Conservation (phyloP, 83 land plant genomes). For the Picea abies region DNA sequence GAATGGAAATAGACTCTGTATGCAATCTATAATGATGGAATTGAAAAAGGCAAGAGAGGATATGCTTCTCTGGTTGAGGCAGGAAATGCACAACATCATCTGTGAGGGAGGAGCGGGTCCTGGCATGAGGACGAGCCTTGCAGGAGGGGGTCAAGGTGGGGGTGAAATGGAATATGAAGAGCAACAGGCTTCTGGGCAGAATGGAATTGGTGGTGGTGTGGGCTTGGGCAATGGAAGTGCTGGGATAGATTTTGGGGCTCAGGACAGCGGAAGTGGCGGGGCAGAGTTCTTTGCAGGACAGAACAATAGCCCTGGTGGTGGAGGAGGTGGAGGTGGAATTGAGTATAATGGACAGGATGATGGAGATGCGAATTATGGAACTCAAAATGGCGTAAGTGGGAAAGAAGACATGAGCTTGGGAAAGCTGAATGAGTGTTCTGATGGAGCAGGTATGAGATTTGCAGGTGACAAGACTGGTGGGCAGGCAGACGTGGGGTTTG, state of each 20-base stretch:
- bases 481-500: constrained; percentile 1
- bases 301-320: constrained; percentile 12
- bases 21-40: constrained; percentile 19
- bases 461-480: constrained; percentile 9
- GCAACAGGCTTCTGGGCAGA: constrained; percentile 13
- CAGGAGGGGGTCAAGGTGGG: neutral
- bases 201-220: constrained; percentile 6
- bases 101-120: neutral
- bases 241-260: constrained; percentile 19
- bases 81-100: constrained; percentile 13
- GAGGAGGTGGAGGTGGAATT: neutral
- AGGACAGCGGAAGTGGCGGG: constrained; percentile 12
- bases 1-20: constrained; percentile 2
- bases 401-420: constrained; percentile 10
- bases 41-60: constrained; percentile 20
- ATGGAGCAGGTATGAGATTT: constrained; percentile 5
- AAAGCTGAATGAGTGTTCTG: neutral
- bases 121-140: neutral
- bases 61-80: constrained; percentile 18
- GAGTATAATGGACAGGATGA: constrained; percentile 4
- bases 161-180: constrained; percentile 16
- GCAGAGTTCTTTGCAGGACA: constrained; percentile 16
- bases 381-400: constrained; percentile 11
- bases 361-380: constrained; percentile 12
- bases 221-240: constrained; percentile 11